Conservation (phyloP, 257 asterid species). For the Solanum stenotomum region DNA sequence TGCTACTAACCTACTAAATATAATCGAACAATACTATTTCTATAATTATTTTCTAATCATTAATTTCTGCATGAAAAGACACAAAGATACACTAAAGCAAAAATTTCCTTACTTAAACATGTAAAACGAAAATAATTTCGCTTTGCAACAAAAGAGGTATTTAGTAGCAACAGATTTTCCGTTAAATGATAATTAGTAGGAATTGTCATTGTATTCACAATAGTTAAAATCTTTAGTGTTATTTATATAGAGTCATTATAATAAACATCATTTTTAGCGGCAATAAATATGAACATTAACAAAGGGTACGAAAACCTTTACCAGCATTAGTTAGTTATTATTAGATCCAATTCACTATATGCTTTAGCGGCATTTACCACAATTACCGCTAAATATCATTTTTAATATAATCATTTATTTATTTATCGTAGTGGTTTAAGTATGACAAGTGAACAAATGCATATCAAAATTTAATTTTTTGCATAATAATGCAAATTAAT, state of each 20-base stretch:
- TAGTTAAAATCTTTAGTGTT: too few species aligned
- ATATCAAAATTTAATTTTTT: background rate
- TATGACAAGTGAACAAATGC: background rate
- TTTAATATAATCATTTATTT: too few species aligned
- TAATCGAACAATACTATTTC: background rate
- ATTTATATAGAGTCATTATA: background rate
- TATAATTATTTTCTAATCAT: background rate
- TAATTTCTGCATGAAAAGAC: background rate
- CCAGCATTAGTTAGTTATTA: too few species aligned
- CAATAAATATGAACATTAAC: background rate
- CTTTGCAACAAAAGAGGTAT: background rate
- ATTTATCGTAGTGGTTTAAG: too few species aligned
- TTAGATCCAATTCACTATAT: too few species aligned
- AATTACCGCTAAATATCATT: too few species aligned
- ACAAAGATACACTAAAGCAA: background rate
- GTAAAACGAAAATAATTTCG: too few species aligned
- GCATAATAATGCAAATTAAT: background rate
- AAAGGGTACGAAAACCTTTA: too few species aligned
- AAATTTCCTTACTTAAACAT: background rate
- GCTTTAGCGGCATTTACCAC: too few species aligned
- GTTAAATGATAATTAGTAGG: too few species aligned
- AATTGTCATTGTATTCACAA: too few species aligned
- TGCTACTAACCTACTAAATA: background rate
- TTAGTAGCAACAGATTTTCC: too few species aligned
- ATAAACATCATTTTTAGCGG: background rate